phyloP scores from a whole-genome alignment of 257 asterid genomes.

The Scutellaria baicalensis region DNA sequence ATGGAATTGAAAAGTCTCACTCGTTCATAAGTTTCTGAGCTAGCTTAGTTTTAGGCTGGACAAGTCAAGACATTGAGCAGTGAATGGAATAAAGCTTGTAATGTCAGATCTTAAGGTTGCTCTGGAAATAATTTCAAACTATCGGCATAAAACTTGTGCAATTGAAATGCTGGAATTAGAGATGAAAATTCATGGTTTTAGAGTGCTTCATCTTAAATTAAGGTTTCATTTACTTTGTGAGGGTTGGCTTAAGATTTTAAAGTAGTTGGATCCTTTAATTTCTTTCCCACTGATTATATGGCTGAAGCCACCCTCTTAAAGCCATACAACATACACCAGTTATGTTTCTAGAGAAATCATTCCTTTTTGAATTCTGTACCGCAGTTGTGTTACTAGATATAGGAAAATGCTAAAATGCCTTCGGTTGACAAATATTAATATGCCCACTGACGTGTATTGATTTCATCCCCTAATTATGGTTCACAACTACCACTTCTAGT shows the following conservation, averaged over 20 bases:
- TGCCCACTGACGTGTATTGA: too few relatives aligned
- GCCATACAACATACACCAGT: background rate
- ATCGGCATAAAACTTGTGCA: background rate
- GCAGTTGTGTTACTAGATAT: background rate
- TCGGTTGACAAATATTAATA: too few relatives aligned
- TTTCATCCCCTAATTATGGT: too few relatives aligned
- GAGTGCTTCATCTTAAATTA: background rate
- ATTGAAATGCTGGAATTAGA: background rate
- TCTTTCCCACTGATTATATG: background rate
- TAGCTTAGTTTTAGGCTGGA: background rate
- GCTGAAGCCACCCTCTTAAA: background rate
- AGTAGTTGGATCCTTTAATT: background rate
- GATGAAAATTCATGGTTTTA: background rate
- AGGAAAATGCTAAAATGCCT: too few relatives aligned
- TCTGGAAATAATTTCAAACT: background rate
- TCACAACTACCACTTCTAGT: too few relatives aligned
- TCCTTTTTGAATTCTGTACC: background rate
- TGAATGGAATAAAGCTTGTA: background rate
- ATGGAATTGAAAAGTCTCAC: background rate
- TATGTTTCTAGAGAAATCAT: background rate
- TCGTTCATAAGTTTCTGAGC: background rate
- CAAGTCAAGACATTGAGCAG: background rate
- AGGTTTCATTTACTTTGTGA: background rate
- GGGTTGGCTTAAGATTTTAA: background rate
- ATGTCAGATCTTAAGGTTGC: constrained; percentile 1